phyloP scores from a whole-genome alignment of 805 yeast species.

The Barnettozyma pratensis region DNA sequence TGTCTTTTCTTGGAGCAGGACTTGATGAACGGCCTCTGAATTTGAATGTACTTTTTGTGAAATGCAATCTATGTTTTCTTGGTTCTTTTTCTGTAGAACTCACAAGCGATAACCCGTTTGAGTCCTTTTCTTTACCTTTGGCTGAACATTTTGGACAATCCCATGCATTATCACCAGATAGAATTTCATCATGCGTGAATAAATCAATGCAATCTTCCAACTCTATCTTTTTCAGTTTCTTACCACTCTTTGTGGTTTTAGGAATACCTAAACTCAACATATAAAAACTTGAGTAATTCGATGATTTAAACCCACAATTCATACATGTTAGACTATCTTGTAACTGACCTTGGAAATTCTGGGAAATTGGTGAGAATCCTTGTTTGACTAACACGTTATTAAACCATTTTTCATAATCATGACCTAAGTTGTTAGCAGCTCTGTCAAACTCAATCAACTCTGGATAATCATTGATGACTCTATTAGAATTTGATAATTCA shows the following conservation, averaged over 20 bases:
- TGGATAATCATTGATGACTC: conserved; percentile 35
- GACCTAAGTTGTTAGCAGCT: conserved; percentile 20
- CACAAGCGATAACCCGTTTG: neutral
- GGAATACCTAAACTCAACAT: conserved; percentile 63
- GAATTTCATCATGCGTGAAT: conserved; percentile 58
- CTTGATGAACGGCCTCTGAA: conserved; percentile 27
- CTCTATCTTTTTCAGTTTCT: conserved; percentile 24
- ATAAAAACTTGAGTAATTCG: conserved; percentile 57
- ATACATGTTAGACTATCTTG: conserved; percentile 60
- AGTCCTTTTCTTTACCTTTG: conserved; percentile 1
- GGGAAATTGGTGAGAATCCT: conserved; percentile 64
- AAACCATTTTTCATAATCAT: conserved; percentile 62
- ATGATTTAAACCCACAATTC: conserved; percentile 56
- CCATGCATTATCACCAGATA: conserved; percentile 78
- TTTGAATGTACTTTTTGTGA: conserved; percentile 17
- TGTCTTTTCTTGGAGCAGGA: conserved; percentile 10
- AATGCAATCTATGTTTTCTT: conserved; percentile 19
- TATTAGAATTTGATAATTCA: conserved; percentile 43
- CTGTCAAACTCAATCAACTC: conserved; percentile 30
- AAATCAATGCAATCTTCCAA: conserved; percentile 60
- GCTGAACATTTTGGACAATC: conserved; percentile 65
- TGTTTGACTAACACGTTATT: conserved; percentile 44
- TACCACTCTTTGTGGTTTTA: conserved; percentile 24
- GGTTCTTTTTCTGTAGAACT: conserved; percentile 7
- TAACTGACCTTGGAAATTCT: conserved; percentile 67